phyloP scores from a whole-genome alignment of 768 basidiomycete genomes.

The Tricholoma matsutake region DNA sequence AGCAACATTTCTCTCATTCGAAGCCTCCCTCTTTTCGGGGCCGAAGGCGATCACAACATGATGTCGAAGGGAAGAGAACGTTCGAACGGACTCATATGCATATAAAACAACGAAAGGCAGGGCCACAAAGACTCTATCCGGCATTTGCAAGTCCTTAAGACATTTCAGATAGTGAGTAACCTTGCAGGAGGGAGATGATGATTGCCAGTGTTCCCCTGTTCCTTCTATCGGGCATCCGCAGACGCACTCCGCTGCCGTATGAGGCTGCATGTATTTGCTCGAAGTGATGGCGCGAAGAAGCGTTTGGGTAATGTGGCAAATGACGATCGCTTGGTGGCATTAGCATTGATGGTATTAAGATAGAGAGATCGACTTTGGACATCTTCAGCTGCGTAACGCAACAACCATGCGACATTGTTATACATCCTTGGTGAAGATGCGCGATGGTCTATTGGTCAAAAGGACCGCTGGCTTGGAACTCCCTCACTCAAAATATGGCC shows the following conservation, averaged over 20 bases:
- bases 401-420: conserved; percentile 15
- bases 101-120: no score
- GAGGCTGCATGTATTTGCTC: conserved; percentile 4
- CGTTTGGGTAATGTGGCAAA: conserved; percentile 15
- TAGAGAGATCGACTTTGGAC: conserved; percentile 11
- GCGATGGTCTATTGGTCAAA: not conserved
- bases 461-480: conserved; percentile 25
- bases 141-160: no score
- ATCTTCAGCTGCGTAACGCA: conserved; percentile 8
- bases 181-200: no score
- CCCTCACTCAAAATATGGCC: conserved; percentile 28
- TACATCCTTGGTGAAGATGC: not conserved
- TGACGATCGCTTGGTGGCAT: conserved; percentile 2
- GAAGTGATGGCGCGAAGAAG: conserved; percentile 17
- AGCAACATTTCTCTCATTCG: no score
- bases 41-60: no score
- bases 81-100: no score
- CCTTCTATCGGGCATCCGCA: no score
- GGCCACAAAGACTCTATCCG: no score
- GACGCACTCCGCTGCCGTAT: conserved; percentile 1
- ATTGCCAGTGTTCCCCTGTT: no score
- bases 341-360: conserved; percentile 7
- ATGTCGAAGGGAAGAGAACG: no score
- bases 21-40: no score
- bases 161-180: no score